phyloP scores from a whole-genome alignment of 2,329 filamentous ascomycete species.

The Pseudogymnoascus sp. region DNA sequence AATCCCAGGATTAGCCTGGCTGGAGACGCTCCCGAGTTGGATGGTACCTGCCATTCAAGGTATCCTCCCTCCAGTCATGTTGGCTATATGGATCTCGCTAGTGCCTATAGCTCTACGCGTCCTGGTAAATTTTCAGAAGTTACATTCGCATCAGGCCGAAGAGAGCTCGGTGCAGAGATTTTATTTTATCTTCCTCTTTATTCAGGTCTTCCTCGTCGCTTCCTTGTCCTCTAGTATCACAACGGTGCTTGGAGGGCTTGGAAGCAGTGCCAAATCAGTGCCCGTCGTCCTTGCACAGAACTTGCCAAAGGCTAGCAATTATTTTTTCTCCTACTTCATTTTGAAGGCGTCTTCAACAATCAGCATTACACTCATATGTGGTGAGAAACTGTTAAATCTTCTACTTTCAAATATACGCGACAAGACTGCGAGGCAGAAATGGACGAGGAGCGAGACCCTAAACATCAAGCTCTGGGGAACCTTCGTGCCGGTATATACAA shows the following conservation, averaged over 20 bases:
- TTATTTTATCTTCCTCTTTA: constrained; percentile 61
- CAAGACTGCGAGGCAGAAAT: constrained; percentile 9
- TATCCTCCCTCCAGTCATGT: constrained; percentile 7
- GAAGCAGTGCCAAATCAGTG: neutral
- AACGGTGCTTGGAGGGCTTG: constrained; percentile 39
- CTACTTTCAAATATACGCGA: neutral
- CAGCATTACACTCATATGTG: constrained; percentile 15
- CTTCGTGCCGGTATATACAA: constrained; percentile 64
- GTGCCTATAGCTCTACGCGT: constrained; percentile 17
- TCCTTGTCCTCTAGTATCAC: constrained; percentile 53
- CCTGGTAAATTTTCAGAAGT: constrained; percentile 22
- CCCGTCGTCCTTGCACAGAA: constrained; percentile 11
- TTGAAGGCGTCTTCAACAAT: constrained; percentile 17
- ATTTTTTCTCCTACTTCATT: constrained; percentile 24
- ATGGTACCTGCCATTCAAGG: constrained; percentile 16
- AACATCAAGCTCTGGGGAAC: constrained; percentile 40
- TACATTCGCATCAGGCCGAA: constrained; percentile 24
- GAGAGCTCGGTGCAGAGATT: constrained; percentile 47
- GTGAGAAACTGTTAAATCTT: constrained; percentile 12
- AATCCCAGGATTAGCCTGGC: constrained; percentile 14
- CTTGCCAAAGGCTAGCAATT: constrained; percentile 21
- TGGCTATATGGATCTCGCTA: constrained; percentile 14
- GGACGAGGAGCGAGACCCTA: neutral
- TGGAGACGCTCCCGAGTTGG: constrained; percentile 14
- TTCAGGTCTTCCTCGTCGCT: constrained; percentile 60